phyloP scores from a whole-genome alignment of 1,284 basidiomycete genomes.

The Ceratobasidium sp. region DNA sequence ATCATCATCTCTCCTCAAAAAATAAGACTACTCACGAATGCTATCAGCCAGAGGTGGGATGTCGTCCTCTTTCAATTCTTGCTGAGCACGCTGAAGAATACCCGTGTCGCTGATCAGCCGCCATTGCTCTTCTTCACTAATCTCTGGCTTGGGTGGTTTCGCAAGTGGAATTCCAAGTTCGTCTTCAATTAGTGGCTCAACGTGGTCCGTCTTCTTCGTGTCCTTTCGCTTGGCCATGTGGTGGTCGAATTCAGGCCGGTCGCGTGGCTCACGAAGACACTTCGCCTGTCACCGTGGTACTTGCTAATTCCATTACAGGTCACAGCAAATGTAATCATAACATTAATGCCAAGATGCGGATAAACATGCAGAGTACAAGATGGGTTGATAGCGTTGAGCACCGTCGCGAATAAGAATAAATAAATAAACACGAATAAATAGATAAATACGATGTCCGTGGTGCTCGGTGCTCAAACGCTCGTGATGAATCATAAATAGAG shows the following conservation, averaged over 20 bases:
- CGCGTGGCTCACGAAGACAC: background rate
- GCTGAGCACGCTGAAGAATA: background rate
- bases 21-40: slow-evolving; percentile 15
- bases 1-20: background rate
- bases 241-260: slow-evolving; percentile 12
- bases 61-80: background rate
- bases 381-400: slow-evolving; percentile 35
- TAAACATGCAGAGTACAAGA: slow-evolving; percentile 24
- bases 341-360: slow-evolving; percentile 11
- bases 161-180: slow-evolving; percentile 31
- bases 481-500: slow-evolving; percentile 12
- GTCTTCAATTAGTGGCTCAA: slow-evolving; percentile 23
- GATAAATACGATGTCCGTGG: slow-evolving; percentile 33
- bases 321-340: slow-evolving; percentile 29
- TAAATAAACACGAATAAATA: slow-evolving; percentile 28
- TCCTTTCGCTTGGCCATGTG: slow-evolving; percentile 28
- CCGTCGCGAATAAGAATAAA: slow-evolving; percentile 32
- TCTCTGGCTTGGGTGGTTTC: background rate
- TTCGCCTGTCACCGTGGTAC: slow-evolving; percentile 8
- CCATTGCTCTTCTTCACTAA: slow-evolving; percentile 25
- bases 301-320: slow-evolving; percentile 18
- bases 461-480: slow-evolving; percentile 38
- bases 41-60: slow-evolving; percentile 15
- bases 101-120: slow-evolving; percentile 33
- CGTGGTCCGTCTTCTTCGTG: slow-evolving; percentile 5